Base-by-base conservation (phyloP, 768 basidiomycete species). In the Naganishia antarctica region DNA sequence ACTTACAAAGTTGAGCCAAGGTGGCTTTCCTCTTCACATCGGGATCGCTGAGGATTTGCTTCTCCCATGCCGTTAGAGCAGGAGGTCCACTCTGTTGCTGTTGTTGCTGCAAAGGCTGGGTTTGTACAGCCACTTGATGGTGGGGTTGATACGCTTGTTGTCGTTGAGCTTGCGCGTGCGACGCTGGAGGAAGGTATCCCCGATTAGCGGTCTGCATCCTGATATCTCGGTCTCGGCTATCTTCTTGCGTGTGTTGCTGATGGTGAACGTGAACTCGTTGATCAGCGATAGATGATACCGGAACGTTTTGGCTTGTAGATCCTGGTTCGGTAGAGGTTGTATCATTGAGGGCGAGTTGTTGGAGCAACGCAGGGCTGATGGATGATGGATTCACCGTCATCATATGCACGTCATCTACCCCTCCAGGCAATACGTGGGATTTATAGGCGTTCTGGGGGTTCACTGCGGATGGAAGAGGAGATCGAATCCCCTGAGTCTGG, bases 21-120 rank as follows among this genome's bases (percentile, higher is more conserved):
- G 93, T 97, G 1, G 94, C 66, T 77, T 99, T 98, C 61, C 96
- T 84, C 77, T 85, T 90, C 60, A 97, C 87, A 76, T 98, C 96
- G 15, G 86, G 76, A 65, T 85, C 91, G 41, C 89, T 87, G 47
- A 96, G 73, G 37, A 96, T 80, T 69, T 91, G 87, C 68, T 83
- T 83, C 79, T 99, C 92, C 91, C 91, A 91, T 21, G 86, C 23
- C 23, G 32, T 40, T 34, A 57, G 15, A n/a, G 53, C 53, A 26
- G 34, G 53, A 13, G 53, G 53, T 37, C 34, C 53, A 46, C 12
- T 47, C 23, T 63, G 61, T 5, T 25, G 29, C 40, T 63, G 61
- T 16, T 16, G 26, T 25, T 48, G 45, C 46, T 61, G 60, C 11
- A 46, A 18, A 47, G 29, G 47, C 61, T 62, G 47, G 6, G 48